Evolutionary conservation across 345 rosid species (phyloP).

Genomic region (Brassica carinata): DNA sequence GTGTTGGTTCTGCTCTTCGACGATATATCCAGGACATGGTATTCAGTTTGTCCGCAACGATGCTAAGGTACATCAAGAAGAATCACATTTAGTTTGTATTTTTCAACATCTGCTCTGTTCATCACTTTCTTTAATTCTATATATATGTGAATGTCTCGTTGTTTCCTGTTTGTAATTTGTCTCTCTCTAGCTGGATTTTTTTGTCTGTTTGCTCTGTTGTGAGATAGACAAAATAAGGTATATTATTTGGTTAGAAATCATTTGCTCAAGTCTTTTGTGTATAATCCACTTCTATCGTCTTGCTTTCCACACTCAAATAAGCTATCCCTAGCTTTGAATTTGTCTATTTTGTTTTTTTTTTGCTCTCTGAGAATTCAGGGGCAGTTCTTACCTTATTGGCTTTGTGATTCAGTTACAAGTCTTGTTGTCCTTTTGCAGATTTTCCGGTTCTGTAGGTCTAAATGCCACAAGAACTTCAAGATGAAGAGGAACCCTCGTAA

Average conservation of each 20-base stretch:
- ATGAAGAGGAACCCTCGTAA: constrained; percentile 99
- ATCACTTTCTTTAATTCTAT: not conserved
- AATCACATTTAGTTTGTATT: not conserved
- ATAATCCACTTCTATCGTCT: no score
- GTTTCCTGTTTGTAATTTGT: not conserved
- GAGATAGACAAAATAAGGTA: no score
- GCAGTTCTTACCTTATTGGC: not conserved
- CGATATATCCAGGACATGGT: constrained; percentile 86
- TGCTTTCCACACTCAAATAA: no score
- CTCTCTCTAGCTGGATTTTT: not conserved
- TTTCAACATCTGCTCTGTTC: not conserved
- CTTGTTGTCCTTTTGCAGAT: constrained; percentile 50
- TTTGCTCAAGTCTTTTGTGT: no score
- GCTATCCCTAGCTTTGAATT: not conserved
- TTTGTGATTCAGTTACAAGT: not conserved
- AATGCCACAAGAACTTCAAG: constrained; percentile 93
- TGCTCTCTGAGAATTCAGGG: not conserved
- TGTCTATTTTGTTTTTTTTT: not conserved
- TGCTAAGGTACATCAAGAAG: constrained; percentile 57
- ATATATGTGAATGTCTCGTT: not conserved
- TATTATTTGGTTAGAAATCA: no score
- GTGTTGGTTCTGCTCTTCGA: constrained; percentile 97
- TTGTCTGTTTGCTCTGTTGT: no score
- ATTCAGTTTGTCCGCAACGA: constrained; percentile 87
- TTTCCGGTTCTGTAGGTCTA: constrained; percentile 83